Evolutionary conservation across 192 early-diverging fungal species (phyloP), one percentile per base, ranked within the genome.

Genomic region (Coemansia sp.): DNA sequence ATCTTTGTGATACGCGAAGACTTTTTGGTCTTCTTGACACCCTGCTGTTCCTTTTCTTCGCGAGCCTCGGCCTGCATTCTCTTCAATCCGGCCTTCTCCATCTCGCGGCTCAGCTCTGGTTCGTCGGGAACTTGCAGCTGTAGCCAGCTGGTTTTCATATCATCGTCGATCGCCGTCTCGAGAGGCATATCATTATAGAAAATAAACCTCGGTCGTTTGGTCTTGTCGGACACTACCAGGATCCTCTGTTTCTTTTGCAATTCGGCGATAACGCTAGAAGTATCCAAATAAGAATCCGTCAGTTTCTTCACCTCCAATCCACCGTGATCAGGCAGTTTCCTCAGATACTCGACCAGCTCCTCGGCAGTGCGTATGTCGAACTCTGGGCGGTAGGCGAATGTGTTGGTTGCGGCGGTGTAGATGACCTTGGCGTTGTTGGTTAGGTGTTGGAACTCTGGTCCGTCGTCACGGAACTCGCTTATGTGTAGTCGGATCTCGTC

Each of bases 291-390:
- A 11, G 90, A 92, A 53, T 94, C 91, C 37, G 84, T 84, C 14
- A 94, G 81, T 31, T 86, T 88, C 66, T 89, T 91, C 41, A 87
- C 87, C 39, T 92, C 91, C 73, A 91, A 86, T 1, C 89, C 93
- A 5, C 77, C 74, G 45, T 85, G 68, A 45, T 86, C 85, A 25
- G 79, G 72, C 36, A 83, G 82, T n/a, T 68, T 65, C 34, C 79
- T 69, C 48, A 94, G 66, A 16, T 91, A 72, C 20, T 77, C 73
- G 9, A 93, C 58, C 23, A 94, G 75, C 59, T 93, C 93, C 13
- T 92, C 89, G 34, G 87, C 87, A 34, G 78, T 83, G 53, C 84
- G 84, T 58, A 93, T 88, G 33, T 89, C 84, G 64, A 83, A 93
- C 43, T 86, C 86, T 50, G 91, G 91, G 82, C 88, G 89, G 74